Conservation (phyloP, 1,284 basidiomycete genomes). For the Boletellus deceptivus region DNA sequence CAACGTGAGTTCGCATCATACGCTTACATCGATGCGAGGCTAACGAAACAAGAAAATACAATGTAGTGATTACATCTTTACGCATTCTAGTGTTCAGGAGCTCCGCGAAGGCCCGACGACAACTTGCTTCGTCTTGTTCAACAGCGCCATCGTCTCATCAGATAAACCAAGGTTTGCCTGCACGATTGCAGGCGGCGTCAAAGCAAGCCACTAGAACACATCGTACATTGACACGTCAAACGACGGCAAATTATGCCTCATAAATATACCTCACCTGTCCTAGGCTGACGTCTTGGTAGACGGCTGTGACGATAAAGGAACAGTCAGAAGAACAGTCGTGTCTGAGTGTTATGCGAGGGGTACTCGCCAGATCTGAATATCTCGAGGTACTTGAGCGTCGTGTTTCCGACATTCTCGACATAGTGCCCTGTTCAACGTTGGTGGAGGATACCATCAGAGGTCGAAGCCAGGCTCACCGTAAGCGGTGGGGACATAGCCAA, state of each 20-base stretch:
- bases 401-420: conserved; percentile 62
- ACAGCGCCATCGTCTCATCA: conserved; percentile 38
- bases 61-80: too few relatives aligned
- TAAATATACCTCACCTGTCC: conserved; percentile 38
- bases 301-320: neutral
- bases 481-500: conserved; percentile 50
- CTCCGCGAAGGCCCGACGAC: conserved; percentile 26
- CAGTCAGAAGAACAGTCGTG: neutral
- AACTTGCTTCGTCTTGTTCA: conserved; percentile 34
- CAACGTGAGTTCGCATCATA: too few relatives aligned
- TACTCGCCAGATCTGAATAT: conserved; percentile 51
- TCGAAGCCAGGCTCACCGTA: conserved; percentile 34
- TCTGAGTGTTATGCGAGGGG: too few relatives aligned
- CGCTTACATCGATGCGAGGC: too few relatives aligned
- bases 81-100: too few relatives aligned
- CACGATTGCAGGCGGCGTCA: conserved; percentile 50
- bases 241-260: too few relatives aligned
- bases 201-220: conserved; percentile 44
- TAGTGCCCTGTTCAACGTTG: conserved; percentile 48
- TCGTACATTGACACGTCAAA: neutral
- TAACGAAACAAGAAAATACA: too few relatives aligned
- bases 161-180: conserved; percentile 48
- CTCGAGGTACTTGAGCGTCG: conserved; percentile 55
- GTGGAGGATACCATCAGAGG: neutral
- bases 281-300: conserved; percentile 64